phyloP scores from a whole-genome alignment of 805 yeast species.

The Pachysolen tannophilus region DNA sequence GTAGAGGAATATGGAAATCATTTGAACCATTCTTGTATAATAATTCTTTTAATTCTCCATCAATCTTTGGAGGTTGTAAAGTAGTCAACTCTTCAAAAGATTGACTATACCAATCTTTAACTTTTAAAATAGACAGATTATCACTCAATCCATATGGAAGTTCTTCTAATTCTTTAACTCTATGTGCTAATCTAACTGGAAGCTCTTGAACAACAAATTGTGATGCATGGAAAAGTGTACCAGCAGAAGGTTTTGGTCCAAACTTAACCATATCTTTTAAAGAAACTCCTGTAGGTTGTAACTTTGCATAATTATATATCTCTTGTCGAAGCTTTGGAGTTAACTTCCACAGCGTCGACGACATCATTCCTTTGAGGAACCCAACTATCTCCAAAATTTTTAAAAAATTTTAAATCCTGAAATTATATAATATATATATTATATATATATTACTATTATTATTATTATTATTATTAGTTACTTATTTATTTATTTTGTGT shows the following conservation, averaged over 20 bases:
- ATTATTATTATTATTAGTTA: too few species aligned
- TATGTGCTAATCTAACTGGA: conserved; percentile 78
- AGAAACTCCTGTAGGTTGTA: conserved; percentile 79
- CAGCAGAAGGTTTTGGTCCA: conserved; percentile 74
- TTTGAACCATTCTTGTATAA: conserved; percentile 18
- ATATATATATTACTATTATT: too few species aligned
- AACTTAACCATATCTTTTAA: conserved; percentile 87
- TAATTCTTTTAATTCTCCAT: conserved; percentile 30
- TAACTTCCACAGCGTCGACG: conserved; percentile 34
- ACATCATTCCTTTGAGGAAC: conserved; percentile 11
- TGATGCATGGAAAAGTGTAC: conserved; percentile 73
- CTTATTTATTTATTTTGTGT: too few species aligned
- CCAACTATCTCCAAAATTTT: too few species aligned
- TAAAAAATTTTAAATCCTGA: too few species aligned
- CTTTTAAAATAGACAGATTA: conserved; percentile 70
- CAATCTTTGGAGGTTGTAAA: conserved; percentile 49
- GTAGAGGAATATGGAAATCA: conserved; percentile 11
- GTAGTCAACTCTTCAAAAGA: conserved; percentile 77
- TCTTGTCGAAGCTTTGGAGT: conserved; percentile 42
- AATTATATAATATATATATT: too few species aligned
- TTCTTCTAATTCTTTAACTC: conserved; percentile 76
- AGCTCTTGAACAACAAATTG: conserved; percentile 80
- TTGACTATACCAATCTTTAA: conserved; percentile 85
- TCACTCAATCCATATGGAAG: conserved; percentile 68
- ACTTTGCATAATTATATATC: conserved; percentile 57